A percentile compares a stretch with the other conserved stretches of the same genome.
These are phyloP conservation scores for Didymella pomorum DNA, from an alignment of 2,329 filamentous ascomycete genomes.

Conservation along the genomic window DNA sequence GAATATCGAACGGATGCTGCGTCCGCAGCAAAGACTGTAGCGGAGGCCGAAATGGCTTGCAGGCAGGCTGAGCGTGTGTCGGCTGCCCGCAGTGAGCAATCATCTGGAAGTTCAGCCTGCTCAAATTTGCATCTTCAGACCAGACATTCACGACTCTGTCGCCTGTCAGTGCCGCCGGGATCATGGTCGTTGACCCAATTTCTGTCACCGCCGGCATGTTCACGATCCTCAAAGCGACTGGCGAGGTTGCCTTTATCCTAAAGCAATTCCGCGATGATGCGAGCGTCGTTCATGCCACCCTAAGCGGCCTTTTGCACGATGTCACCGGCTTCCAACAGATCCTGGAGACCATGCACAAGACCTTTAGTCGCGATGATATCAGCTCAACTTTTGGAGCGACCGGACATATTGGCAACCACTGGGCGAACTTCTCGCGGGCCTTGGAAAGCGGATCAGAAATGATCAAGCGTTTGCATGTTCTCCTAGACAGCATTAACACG, in stretches of 20 bases:
- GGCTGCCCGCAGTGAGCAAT: not conserved
- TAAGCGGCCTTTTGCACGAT: not conserved
- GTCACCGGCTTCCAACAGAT: not conserved
- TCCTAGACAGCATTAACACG: too few species aligned
- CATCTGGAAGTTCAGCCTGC: not conserved
- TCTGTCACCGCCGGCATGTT: not conserved
- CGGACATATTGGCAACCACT: not conserved
- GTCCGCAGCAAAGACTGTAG: too few species aligned
- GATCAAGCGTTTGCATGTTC: too few species aligned
- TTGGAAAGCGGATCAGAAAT: not conserved
- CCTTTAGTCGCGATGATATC: not conserved
- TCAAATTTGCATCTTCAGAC: too few species aligned
- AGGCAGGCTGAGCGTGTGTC: too few species aligned
- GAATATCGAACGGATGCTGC: too few species aligned
- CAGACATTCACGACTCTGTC: too few species aligned
- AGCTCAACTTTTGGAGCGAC: not conserved
- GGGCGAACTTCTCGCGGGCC: not conserved
- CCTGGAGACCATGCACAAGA: not conserved
- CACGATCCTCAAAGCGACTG: not conserved
- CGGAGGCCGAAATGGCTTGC: too few species aligned
- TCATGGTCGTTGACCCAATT: not conserved
- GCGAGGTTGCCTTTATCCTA: not conserved
- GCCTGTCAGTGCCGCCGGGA: too few species aligned
- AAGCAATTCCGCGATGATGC: not conserved
- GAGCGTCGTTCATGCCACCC: too few species aligned